Percentiles rank a stretch among this genome's conserved stretches.
Evolutionary conservation across 2,329 filamentous ascomycete genomes (phyloP).

Genomic region (Polychaeton citri): DNA sequence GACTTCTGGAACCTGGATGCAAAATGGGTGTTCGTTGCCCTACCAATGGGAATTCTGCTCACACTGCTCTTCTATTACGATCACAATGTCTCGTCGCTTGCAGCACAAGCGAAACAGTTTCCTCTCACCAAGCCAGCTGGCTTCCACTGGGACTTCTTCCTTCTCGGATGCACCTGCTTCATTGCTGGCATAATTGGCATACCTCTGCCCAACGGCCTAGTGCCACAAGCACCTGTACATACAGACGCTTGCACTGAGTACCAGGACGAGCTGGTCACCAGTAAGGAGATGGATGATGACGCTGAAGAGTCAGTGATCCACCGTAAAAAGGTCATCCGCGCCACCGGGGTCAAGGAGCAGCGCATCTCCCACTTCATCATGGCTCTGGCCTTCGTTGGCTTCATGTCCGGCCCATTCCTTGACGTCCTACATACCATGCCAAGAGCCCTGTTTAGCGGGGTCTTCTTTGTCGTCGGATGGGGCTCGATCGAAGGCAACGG

Average conservation of each 20-base stretch:
- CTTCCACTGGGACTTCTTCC: constrained; percentile 50
- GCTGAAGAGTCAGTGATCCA: constrained; percentile 27
- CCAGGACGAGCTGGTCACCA: constrained; percentile 27
- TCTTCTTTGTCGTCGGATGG: constrained; percentile 47
- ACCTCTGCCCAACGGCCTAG: constrained; percentile 44
- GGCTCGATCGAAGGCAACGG: constrained; percentile 39
- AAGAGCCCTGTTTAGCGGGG: constrained; percentile 39
- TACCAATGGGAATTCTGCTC: constrained; percentile 40
- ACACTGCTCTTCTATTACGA: constrained; percentile 45
- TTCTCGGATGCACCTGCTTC: constrained; percentile 43
- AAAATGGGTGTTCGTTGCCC: constrained; percentile 40
- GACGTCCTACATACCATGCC: constrained; percentile 42
- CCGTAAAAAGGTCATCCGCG: constrained; percentile 29
- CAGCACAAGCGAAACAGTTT: constrained; percentile 42
- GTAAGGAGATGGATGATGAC: constrained; percentile 31
- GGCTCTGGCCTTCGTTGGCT: constrained; percentile 40
- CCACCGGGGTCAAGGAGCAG: constrained; percentile 41
- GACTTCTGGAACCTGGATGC: constrained; percentile 40
- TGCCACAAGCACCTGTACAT: constrained; percentile 48
- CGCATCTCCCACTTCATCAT: constrained; percentile 43
- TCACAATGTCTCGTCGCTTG: constrained; percentile 42
- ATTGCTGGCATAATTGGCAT: constrained; percentile 43
- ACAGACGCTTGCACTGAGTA: constrained; percentile 37
- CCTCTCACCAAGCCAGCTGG: constrained; percentile 44
- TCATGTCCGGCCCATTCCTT: constrained; percentile 44